These are phyloP conservation scores for Teratosphaeria gauchensis DNA, from an alignment of 2,329 filamentous ascomycete genomes.

Conservation along the genomic window DNA sequence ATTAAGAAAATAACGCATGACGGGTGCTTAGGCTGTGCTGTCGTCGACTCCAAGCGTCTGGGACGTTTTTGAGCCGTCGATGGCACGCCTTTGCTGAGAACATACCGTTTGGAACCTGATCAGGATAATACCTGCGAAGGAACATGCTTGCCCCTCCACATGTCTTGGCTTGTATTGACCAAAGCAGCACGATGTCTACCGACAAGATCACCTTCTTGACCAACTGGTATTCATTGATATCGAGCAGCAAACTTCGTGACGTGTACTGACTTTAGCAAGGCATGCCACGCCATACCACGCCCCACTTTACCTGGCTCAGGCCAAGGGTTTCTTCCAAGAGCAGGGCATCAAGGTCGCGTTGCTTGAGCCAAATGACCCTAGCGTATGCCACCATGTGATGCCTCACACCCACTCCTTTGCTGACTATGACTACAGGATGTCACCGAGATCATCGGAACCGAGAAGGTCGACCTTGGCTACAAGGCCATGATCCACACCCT, in stretches of 20 bases:
- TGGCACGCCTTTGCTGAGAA: constrained; percentile 51
- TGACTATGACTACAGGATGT: constrained; percentile 46
- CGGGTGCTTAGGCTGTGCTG: constrained; percentile 26
- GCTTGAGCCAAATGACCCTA: constrained; percentile 69
- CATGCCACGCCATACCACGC: constrained; percentile 75
- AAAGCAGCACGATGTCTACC: constrained; percentile 58
- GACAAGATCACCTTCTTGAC: constrained; percentile 79
- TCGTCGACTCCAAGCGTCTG: constrained; percentile 5
- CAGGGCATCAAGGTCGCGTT: constrained; percentile 70
- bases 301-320: constrained; percentile 66
- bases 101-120: constrained; percentile 74
- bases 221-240: constrained; percentile 55
- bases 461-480: constrained; percentile 69
- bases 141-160: constrained; percentile 61
- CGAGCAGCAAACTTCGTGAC: constrained; percentile 1
- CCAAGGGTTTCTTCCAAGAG: constrained; percentile 64
- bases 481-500: constrained; percentile 80
- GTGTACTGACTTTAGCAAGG: constrained; percentile 37
- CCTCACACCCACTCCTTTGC: background rate
- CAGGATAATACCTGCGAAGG: constrained; percentile 83
- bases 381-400: constrained; percentile 34
- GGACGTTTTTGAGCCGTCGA: background rate
- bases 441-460: constrained; percentile 68
- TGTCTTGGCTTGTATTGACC: constrained; percentile 38
- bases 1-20: constrained; percentile 27